Conservation (phyloP, 768 basidiomycete genomes). For the Tylopilus subfusipes region DNA sequence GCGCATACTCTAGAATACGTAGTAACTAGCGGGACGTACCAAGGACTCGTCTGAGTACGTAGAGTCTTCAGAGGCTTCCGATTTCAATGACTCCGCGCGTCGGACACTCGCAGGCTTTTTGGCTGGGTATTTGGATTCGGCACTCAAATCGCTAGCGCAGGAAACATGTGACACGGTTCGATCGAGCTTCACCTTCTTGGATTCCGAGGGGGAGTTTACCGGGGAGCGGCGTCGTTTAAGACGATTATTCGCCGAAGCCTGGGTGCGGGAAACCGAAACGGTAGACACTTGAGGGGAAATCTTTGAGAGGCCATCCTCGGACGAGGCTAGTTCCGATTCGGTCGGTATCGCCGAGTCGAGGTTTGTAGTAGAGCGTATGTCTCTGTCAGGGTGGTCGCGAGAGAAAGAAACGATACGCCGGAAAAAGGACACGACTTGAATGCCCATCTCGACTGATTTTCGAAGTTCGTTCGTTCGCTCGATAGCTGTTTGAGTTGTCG, state of each 20-base stretch:
- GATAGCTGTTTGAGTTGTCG: not conserved
- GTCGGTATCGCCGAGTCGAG: not conserved
- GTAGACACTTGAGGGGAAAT: too few species aligned
- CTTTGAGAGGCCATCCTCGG: not conserved
- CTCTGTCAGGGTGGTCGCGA: too few species aligned
- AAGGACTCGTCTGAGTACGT: constrained; percentile 3
- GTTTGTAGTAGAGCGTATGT: not conserved
- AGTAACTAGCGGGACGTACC: constrained; percentile 3
- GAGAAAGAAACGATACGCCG: not conserved
- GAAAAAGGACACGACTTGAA: not conserved
- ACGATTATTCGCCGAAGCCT: not conserved
- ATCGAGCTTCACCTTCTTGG: constrained; percentile 22
- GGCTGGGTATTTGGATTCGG: constrained; percentile 19
- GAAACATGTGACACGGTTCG: not conserved
- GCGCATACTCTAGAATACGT: not conserved
- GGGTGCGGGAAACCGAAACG: not conserved
- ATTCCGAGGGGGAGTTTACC: not conserved
- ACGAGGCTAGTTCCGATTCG: not conserved
- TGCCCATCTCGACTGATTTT: too few species aligned
- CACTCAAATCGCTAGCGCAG: not conserved
- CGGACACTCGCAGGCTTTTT: constrained; percentile 39
- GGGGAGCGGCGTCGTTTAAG: constrained; percentile 19
- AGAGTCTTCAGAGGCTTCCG: constrained; percentile 26
- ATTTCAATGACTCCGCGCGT: constrained; percentile 38
- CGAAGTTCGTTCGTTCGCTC: not conserved